Evolutionary conservation across 495 filamentous ascomycete genomes (phyloP).

Genomic region (Penicillium coffeae): DNA sequence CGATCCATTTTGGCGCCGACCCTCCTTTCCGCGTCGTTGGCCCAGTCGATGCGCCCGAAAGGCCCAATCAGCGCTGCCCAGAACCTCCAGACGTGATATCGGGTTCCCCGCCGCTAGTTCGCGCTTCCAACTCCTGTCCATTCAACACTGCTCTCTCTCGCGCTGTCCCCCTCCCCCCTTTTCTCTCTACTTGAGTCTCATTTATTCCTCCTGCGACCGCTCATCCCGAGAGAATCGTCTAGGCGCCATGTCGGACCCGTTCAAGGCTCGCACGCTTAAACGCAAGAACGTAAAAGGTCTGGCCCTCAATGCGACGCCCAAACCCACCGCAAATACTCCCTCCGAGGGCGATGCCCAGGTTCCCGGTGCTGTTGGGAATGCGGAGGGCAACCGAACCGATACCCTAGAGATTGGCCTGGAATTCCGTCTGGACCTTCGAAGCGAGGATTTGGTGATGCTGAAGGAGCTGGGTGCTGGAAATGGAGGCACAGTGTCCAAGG

Average conservation of each 20-base stretch:
- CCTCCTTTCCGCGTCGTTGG: constrained; percentile 17
- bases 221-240: constrained; percentile 3
- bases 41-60: constrained; percentile 26
- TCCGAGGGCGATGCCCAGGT: constrained; percentile 58
- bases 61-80: constrained; percentile 32
- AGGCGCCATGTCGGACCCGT: constrained; percentile 71
- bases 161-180: constrained; percentile 7
- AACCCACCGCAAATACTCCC: constrained; percentile 47
- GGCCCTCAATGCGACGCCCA: constrained; percentile 66
- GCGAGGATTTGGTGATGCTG: constrained; percentile 86
- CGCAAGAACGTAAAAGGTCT: constrained; percentile 98
- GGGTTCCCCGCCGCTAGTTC: constrained; percentile 31
- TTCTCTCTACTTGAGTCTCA: constrained; percentile 1
- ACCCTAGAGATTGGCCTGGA: constrained; percentile 96
- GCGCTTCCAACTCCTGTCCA: constrained; percentile 18
- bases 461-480: constrained; percentile 96
- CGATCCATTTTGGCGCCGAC: constrained; percentile 20
- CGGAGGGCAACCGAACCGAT: constrained; percentile 58
- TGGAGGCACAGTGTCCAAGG: constrained; percentile 96
- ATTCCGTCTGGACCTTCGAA: constrained; percentile 86
- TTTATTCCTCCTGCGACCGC: background rate
- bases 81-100: constrained; percentile 30
- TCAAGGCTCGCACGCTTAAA: constrained; percentile 89
- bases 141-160: constrained; percentile 7
- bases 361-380: constrained; percentile 57